Base-by-base conservation (phyloP, 768 basidiomycete species). In the Multifurca ochricompacta region DNA sequence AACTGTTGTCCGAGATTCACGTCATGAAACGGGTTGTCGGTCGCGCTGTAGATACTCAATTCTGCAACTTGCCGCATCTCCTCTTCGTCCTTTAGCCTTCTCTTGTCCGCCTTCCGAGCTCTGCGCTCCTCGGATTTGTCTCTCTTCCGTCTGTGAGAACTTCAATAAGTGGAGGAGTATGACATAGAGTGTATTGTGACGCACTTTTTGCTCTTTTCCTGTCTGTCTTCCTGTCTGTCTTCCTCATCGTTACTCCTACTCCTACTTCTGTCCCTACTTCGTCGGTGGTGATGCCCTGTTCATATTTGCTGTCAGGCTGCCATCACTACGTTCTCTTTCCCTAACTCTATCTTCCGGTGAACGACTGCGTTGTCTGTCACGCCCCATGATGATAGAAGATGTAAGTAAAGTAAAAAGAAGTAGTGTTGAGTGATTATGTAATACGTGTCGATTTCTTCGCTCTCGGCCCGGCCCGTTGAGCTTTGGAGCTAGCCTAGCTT, bases 11-110 rank as follows among this genome's bases (percentile, higher is more conserved):
- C 87, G 30, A 98, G 84, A 68, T 98, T 97, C 58, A 91, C 85
- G 63, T 98, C 96, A 70, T 96, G 91, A 74, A 98, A 99, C 0
- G 96, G 96, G 65, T 98, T 99, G 75, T 98, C 94, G 11, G 85
- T 83, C 43, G 93, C 90, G 61, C 91, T 93, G 74, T 98, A 98
- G 60, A 96, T 87, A 61, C 92, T 94, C 39, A 98, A 78, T 69
- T 98, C 95, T 9, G 91, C 92, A 14, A 96, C 85, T 62, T 87
- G 85, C 25, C 94, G 84, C 21, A 89, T 86, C 64, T 96, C 92
- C 63, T 95, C 93, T 61, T 91, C 90, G 53, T 90, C 87, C 60
- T 74, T 81, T 39, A 82, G 78, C 31, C 86, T 78, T 65, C 81
- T 86, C 74, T 93, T 96, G 64, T 95, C 92, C 6, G 83, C 85